Percentiles rank a stretch among this genome's conserved stretches.
Evolutionary conservation across 805 yeast species (phyloP).

Genomic region (Lipomyces spencermartinsiae): DNA sequence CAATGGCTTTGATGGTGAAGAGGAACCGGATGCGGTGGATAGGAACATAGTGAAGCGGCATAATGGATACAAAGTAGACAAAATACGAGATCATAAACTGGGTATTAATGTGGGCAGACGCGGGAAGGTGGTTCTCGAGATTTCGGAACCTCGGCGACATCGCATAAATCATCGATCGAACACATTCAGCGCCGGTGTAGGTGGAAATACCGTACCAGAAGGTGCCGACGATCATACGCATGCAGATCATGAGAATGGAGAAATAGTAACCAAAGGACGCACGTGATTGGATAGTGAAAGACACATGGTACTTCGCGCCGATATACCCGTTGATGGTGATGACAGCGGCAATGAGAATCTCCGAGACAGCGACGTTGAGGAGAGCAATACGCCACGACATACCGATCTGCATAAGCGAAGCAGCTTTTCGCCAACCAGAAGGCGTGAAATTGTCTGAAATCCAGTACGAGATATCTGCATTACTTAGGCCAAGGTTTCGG

Average conservation of each 20-base stretch:
- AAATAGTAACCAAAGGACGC: conserved; percentile 78
- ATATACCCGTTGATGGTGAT: conserved; percentile 73
- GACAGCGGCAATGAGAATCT: conserved; percentile 64
- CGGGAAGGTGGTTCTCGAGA: conserved; percentile 57
- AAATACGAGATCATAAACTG: conserved; percentile 41
- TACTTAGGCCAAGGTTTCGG: not conserved
- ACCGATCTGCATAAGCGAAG: conserved; percentile 37
- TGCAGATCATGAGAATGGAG: conserved; percentile 78
- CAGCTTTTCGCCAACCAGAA: conserved; percentile 37
- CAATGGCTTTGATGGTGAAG: conserved; percentile 36
- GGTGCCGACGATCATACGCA: conserved; percentile 84
- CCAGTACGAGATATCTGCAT: conserved; percentile 30
- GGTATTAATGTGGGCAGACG: conserved; percentile 51
- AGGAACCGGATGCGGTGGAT: conserved; percentile 34
- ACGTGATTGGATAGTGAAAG: conserved; percentile 83
- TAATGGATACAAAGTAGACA: conserved; percentile 38
- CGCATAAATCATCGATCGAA: conserved; percentile 74
- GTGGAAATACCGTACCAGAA: conserved; percentile 91
- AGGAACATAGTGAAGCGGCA: conserved; percentile 37
- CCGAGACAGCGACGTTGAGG: conserved; percentile 30
- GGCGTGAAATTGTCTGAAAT: conserved; percentile 34
- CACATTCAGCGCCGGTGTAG: conserved; percentile 84
- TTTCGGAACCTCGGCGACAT: conserved; percentile 61
- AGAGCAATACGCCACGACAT: conserved; percentile 36
- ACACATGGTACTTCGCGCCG: conserved; percentile 79